phyloP scores from a whole-genome alignment of 2,329 filamentous ascomycete genomes.

The Fusarium xyrophilum region DNA sequence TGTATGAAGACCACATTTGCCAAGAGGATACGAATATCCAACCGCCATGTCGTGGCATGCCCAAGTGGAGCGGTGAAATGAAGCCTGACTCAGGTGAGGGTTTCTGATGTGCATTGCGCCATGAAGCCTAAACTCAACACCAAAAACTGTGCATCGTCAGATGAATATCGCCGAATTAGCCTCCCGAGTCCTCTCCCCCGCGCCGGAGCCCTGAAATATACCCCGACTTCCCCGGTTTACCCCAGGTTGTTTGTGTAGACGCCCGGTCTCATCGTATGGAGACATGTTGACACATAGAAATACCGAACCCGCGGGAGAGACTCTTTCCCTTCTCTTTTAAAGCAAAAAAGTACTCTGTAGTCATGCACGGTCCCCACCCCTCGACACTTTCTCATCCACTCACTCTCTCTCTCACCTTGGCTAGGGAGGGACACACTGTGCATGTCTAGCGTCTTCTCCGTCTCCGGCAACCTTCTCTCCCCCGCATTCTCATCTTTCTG shows the following conservation, averaged over 20 bases:
- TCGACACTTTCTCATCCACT: not conserved
- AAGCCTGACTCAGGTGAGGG: not conserved
- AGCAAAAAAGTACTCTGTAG: not conserved
- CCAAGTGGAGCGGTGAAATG: not conserved
- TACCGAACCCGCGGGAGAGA: not conserved
- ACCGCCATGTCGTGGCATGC: not conserved
- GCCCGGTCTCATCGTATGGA: not conserved
- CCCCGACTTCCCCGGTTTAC: conserved; percentile 29
- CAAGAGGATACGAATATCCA: not conserved
- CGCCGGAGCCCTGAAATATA: not conserved
- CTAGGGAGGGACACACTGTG: conserved; percentile 33
- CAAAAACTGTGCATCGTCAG: not conserved
- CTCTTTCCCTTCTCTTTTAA: not conserved
- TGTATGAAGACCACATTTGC: not conserved
- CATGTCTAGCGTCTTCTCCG: conserved; percentile 23
- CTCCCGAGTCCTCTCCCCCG: not conserved
- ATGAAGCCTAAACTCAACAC: not conserved
- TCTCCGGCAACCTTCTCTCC: not conserved
- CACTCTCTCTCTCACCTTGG: conserved; percentile 1
- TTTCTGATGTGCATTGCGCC: not conserved
- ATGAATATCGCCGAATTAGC: conserved; percentile 10
- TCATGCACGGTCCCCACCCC: not conserved
- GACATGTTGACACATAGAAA: conserved; percentile 22
- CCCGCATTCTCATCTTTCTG: conserved; percentile 3
- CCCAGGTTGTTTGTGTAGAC: conserved; percentile 16